phyloP scores from a whole-genome alignment of 306 rosid genomes.

The Dryas drummondii region DNA sequence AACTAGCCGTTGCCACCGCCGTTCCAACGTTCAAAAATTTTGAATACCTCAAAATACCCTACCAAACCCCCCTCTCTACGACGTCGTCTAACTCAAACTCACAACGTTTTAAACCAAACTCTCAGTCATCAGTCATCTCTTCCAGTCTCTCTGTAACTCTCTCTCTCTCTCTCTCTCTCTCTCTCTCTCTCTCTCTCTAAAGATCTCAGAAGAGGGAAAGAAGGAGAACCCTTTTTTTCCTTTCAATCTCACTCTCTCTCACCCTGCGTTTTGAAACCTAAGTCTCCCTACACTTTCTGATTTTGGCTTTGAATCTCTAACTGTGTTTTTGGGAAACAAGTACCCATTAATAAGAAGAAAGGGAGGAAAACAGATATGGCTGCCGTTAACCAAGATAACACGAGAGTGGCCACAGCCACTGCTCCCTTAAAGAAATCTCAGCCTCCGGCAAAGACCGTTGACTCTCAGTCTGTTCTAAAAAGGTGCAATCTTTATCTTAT shows the following conservation, averaged over 20 bases:
- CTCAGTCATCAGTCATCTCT: background rate
- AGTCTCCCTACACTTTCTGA: conserved; percentile 3
- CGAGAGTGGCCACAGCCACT: conserved; percentile 32
- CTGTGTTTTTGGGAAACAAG: too few species aligned
- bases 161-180: background rate
- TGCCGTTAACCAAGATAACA: conserved; percentile 43
- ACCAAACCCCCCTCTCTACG: background rate
- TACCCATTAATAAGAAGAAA: background rate
- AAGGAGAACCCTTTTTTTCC: background rate
- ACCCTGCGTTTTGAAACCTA: too few species aligned
- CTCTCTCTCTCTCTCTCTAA: conserved; percentile 16
- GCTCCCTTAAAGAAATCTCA: conserved; percentile 45
- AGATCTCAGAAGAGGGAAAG: background rate
- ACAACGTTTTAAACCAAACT: conserved; percentile 22
- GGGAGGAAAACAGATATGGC: conserved; percentile 44
- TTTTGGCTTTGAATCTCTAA: background rate
- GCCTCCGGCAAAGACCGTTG: conserved; percentile 53
- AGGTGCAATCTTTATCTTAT: conserved; percentile 34
- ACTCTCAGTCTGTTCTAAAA: conserved; percentile 82
- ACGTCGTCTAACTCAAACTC: conserved; percentile 13
- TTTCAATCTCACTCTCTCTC: background rate
- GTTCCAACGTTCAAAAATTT: conserved; percentile 39
- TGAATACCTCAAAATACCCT: conserved; percentile 8
- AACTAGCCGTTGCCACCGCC: conserved; percentile 43
- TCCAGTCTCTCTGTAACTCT: too few species aligned